Percentiles rank a stretch among this genome's conserved stretches.
phyloP scores from a whole-genome alignment of 2,329 filamentous ascomycete genomes.

The Rasamsonia emersonii region DNA sequence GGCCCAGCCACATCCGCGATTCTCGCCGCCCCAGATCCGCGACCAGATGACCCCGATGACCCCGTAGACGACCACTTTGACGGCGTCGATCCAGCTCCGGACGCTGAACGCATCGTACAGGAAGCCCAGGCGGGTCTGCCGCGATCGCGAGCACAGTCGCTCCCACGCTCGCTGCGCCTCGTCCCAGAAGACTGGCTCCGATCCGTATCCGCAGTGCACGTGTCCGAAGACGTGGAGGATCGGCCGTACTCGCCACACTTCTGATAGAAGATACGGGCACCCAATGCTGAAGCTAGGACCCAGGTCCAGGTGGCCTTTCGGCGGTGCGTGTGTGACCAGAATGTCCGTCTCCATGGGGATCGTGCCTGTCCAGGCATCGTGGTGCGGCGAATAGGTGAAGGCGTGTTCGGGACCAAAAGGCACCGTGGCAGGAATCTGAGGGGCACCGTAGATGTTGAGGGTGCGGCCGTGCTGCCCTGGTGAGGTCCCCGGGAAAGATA shows the following conservation, averaged over 20 bases:
- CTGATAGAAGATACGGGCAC: conserved; percentile 60
- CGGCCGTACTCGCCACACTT: conserved; percentile 67
- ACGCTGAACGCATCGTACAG: conserved; percentile 29
- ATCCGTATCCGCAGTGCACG: conserved; percentile 67
- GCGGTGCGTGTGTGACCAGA: conserved; percentile 73
- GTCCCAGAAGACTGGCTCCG: conserved; percentile 65
- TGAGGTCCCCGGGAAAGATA: conserved; percentile 45
- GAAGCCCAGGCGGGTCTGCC: conserved; percentile 17
- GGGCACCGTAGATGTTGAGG: conserved; percentile 69
- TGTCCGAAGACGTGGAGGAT: conserved; percentile 77
- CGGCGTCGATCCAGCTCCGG: conserved; percentile 42
- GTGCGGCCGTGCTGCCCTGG: conserved; percentile 48
- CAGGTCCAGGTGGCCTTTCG: conserved; percentile 58
- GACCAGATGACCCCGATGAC: conserved; percentile 52
- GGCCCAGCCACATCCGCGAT: conserved; percentile 40
- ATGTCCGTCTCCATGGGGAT: conserved; percentile 67
- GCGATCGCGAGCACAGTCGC: conserved; percentile 42
- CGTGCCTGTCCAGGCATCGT: conserved; percentile 63
- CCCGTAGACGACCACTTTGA: conserved; percentile 45
- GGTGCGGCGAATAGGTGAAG: conserved; percentile 62
- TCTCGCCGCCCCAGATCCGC: conserved; percentile 48
- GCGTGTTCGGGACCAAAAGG: conserved; percentile 65
- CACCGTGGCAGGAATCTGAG: conserved; percentile 59
- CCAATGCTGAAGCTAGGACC: conserved; percentile 54
- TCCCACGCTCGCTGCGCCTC: conserved; percentile 64